These are phyloP conservation scores for Isochrysis galbana DNA, from an alignment of 78 protist genomes.

Conservation along the genomic window DNA sequence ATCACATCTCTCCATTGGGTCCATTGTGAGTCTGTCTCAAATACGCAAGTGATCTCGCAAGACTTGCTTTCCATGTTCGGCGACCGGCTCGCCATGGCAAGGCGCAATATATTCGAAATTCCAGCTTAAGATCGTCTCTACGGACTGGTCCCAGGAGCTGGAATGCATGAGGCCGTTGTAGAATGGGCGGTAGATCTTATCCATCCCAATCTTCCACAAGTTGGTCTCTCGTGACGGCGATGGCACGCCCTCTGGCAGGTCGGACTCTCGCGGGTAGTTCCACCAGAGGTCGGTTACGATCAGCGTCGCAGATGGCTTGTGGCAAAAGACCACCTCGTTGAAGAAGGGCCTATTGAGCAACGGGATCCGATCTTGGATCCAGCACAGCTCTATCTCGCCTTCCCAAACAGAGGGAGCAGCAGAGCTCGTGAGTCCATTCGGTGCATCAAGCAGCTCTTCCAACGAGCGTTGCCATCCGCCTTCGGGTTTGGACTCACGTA, in stretches of 20 bases:
- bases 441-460: neutral
- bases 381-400: neutral
- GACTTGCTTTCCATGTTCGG: neutral
- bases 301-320: neutral
- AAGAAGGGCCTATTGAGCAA: neutral
- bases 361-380: neutral
- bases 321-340: slow-evolving; percentile 8
- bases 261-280: neutral
- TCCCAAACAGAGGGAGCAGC: neutral
- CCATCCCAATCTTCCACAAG: neutral
- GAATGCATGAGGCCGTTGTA: neutral
- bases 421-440: neutral
- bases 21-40: no score
- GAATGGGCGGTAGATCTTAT: neutral
- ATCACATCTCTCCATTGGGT: no score
- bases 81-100: slow-evolving; percentile 1
- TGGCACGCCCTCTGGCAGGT: neutral
- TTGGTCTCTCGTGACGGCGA: neutral
- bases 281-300: neutral
- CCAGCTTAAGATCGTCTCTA: neutral
- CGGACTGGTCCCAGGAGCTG: neutral
- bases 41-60: neutral
- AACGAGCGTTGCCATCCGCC: neutral
- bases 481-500: neutral
- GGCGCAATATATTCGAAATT: neutral